Percentiles rank a stretch among this genome's conserved stretches.
These are phyloP conservation scores for Lipomyces starkeyi DNA, from an alignment of 805 yeast genomes.

Conservation along the genomic window DNA sequence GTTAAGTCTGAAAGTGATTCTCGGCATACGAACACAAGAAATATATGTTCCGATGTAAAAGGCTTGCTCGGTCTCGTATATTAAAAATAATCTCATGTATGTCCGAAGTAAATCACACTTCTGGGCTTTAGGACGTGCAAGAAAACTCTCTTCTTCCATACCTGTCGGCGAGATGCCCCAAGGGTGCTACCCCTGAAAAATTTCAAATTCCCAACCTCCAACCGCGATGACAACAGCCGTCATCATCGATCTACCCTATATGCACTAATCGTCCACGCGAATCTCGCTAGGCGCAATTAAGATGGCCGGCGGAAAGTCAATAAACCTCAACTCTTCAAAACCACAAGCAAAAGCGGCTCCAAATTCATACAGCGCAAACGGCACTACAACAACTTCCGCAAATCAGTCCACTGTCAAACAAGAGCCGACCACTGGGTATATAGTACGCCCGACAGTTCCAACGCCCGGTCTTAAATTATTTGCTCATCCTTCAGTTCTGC, in stretches of 20 bases:
- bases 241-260: no score
- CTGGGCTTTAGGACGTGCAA: no score
- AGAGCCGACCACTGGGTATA: constrained; percentile 26
- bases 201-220: no score
- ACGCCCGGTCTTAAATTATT: constrained; percentile 18
- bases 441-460: constrained; percentile 32
- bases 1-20: no score
- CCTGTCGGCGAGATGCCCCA: no score
- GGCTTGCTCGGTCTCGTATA: background rate
- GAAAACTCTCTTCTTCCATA: no score
- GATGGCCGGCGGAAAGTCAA: constrained; percentile 26
- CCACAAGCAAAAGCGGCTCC: constrained; percentile 12
- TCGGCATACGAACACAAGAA: no score
- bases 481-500: constrained; percentile 24
- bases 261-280: background rate
- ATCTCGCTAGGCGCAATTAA: background rate
- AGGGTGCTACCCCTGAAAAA: no score
- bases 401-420: constrained; percentile 7
- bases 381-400: background rate
- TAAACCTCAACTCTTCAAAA: constrained; percentile 20
- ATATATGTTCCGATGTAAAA: no score
- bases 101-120: no score
- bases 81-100: background rate
- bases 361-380: constrained; percentile 5
- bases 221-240: no score